Conservation (phyloP, 148 eudicot species). For the Cornus kousa region DNA sequence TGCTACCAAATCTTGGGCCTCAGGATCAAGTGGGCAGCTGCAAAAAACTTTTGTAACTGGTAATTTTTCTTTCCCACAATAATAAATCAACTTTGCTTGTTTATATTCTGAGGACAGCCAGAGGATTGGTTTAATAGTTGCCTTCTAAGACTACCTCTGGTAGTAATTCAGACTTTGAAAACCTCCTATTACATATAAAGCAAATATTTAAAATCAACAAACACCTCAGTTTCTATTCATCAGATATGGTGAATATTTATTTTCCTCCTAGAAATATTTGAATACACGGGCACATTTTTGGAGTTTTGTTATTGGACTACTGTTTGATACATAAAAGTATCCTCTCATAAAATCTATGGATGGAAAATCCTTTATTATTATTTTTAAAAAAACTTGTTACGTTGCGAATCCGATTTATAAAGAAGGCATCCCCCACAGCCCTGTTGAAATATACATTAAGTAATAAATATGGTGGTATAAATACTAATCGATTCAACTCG, state of each 20-base stretch:
- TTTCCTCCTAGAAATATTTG: background rate
- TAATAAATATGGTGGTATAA: conserved; percentile 4
- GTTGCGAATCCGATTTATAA: background rate
- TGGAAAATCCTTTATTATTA: too few relatives aligned
- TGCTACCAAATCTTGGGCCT: conserved; percentile 50
- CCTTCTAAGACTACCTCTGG: background rate
- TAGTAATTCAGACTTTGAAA: background rate
- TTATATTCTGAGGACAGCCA: background rate
- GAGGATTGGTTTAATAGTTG: background rate
- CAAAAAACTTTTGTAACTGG: conserved; percentile 74
- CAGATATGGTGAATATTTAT: background rate
- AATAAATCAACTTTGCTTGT: background rate
- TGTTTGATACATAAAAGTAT: too few relatives aligned
- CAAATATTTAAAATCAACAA: background rate
- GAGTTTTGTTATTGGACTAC: too few relatives aligned
- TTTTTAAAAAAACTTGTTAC: too few relatives aligned
- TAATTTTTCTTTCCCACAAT: conserved; percentile 20
- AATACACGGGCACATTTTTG: background rate
- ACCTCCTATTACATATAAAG: too few relatives aligned
- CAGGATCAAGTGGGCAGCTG: conserved; percentile 74
- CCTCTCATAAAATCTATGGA: too few relatives aligned
- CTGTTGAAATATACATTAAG: background rate
- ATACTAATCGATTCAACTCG: too few relatives aligned
- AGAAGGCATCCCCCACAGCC: background rate
- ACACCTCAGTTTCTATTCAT: background rate